Base-by-base conservation (phyloP, 2,329 filamentous ascomycete species). In the Fusarium coffeatum region DNA sequence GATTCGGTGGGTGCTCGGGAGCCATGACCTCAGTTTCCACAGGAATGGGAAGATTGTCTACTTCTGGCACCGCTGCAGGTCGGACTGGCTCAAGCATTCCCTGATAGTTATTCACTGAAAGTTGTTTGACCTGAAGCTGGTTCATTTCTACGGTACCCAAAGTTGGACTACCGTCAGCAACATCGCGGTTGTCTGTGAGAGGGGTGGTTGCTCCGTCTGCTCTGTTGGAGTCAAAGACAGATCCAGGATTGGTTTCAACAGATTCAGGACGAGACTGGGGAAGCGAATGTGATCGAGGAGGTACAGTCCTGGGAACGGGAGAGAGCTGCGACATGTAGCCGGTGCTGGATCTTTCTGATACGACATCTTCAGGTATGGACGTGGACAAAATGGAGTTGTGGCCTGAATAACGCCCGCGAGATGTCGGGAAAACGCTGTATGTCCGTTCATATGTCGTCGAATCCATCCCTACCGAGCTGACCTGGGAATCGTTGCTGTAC, bases 351-450 rank as follows among this genome's bases (percentile, higher is more conserved):
- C 66, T 61, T 40, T 73, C 68, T 18, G 72, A 64, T 20, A 74
- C 73, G 6, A 64, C 68, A 55, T 76, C 71, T 62, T 76, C 74
- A 3, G 74, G 74, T 42, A 76, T 76, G 13, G 74, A 71, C 10
- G 73, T 63, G 15, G 74, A 76, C 55, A 75, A 47, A 30, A 73
- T 72, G 13, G 72, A 72, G 12, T 63, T 72, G 20, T 68, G 40
- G 18, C 47, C 73, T 30, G 74, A 71, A 47, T 74, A 72, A 48
- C 72, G 69, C 28, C 62, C 51, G 22, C 73, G 69, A 5, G 68
- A 70, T 23, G 64, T 60, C 15, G 72, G 75, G 41, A 76, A 77
- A 23, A 72, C 54, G 41, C 59, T 74, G 22, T 76, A 75, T 34
- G 63, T 59, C n/a, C 70, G 70, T 43, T 76, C 73, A 28, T 75